Base-by-base conservation (phyloP, 352 stramenopile genomes). In the Pythium dissimile region DNA sequence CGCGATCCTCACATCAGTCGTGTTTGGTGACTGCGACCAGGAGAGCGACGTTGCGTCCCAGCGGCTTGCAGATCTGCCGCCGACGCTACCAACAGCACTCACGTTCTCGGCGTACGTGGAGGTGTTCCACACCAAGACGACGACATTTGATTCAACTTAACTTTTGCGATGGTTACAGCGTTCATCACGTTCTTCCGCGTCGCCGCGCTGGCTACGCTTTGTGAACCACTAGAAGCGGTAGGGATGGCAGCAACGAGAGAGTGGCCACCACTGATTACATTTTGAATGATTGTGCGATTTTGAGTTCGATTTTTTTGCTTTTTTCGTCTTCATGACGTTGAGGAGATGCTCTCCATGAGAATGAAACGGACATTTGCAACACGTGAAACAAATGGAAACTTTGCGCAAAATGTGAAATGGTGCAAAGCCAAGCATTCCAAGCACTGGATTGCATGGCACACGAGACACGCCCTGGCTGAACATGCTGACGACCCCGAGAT, bases 191-290 rank as follows among this genome's bases (percentile, higher is more conserved):
- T 73, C 32, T 71, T 73, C 42, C 64, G 67, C n/a, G 26, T 73
- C 1, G 26, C 69, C 20, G 56, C 62, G 6, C 39, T 78, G 46
- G 26, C 50, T 75, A 54, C 63, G 65, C 32, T 75, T 49, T 28
- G n/a, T 75, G 15, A 75, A 73, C 54, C 64, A 75, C 56, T 59
- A 78, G 52, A 69, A 67, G 48, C n/a, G 49, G 24, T 75, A 73
- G 13, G 56, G 16, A 31, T 24, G 26, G 7, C 12, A 35, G 12
- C 30, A 7, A 35, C 30, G 30, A 35, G n/a, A n/a, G n/a, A n/a
- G n/a, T n/a, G n/a, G n/a, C 30, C 30, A 35, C 30, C 30, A 35
- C 30, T 12, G 30, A 7, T 35, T 35, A 12, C 7, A 35, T 35
- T n/a, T n/a, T n/a, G n/a, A n/a, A n/a, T n/a, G n/a, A n/a, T n/a